Evolutionary conservation across 129 eudicot species (phyloP).

Genomic region (Chrysanthemum seticuspe): DNA sequence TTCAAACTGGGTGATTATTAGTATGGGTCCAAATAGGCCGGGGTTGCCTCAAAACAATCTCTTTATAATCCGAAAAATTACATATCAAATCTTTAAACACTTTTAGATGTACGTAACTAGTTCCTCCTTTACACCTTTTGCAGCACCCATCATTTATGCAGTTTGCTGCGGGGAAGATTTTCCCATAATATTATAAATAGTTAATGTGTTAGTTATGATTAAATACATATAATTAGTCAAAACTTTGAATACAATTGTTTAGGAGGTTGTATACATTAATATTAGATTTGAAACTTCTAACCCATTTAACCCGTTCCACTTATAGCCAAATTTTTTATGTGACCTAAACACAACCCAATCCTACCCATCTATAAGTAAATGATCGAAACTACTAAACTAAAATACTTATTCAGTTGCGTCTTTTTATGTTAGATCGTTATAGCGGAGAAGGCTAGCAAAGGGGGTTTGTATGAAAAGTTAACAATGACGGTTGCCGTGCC

Average conservation of each 20-base stretch:
- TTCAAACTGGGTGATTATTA: background rate
- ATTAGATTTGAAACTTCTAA: background rate
- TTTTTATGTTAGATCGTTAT: constrained; percentile 59
- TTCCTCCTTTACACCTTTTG: too few relatives aligned
- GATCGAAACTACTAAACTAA: too few relatives aligned
- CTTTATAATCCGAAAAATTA: too few relatives aligned
- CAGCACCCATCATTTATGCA: too few relatives aligned
- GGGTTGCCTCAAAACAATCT: too few relatives aligned
- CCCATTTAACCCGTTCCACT: background rate
- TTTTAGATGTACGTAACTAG: too few relatives aligned
- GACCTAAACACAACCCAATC: background rate
- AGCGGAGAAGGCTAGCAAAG: constrained; percentile 77
- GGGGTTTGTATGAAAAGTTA: constrained; percentile 82
- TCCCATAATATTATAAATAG: background rate
- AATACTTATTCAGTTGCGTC: background rate
- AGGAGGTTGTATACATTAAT: background rate
- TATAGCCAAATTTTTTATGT: background rate
- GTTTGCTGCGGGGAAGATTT: too few relatives aligned
- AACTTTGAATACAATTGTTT: background rate
- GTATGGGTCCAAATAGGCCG: too few relatives aligned
- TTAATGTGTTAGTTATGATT: background rate
- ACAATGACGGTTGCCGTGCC: constrained; percentile 98
- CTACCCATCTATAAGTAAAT: background rate
- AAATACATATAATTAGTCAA: background rate
- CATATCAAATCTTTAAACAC: too few relatives aligned